Evolutionary conservation across 768 basidiomycete genomes (phyloP).

Genomic region (Boletus pseudo-olivaceus): DNA sequence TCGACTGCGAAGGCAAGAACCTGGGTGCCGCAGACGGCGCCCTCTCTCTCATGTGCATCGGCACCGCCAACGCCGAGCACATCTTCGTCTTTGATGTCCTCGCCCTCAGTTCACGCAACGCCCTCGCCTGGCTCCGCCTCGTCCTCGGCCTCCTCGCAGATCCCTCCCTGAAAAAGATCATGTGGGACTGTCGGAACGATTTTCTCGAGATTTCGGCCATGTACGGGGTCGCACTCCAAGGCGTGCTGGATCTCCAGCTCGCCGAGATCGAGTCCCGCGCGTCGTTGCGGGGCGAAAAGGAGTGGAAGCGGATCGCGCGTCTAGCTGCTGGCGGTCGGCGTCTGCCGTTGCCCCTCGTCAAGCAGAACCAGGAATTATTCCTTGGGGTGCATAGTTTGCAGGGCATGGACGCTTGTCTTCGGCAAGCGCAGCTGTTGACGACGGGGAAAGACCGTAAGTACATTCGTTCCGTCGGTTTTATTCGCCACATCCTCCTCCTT

Average conservation of each 20-base stretch:
- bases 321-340: conserved; percentile 23
- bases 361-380: conserved; percentile 24
- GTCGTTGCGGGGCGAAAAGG: conserved; percentile 23
- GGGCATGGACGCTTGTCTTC: conserved; percentile 36
- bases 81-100: conserved; percentile 39
- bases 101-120: conserved; percentile 17
- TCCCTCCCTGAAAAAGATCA: conserved; percentile 33
- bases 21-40: conserved; percentile 31
- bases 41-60: conserved; percentile 37
- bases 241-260: conserved; percentile 41
- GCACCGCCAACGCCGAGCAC: conserved; percentile 28
- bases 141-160: conserved; percentile 30
- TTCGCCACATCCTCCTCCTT: too few relatives aligned
- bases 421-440: conserved; percentile 20
- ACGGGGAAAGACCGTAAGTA: conserved; percentile 35
- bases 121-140: conserved; percentile 19
- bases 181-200: conserved; percentile 44
- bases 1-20: conserved; percentile 41
- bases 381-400: conserved; percentile 32
- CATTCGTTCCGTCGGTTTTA: neutral
- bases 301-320: conserved; percentile 26
- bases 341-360: conserved; percentile 23
- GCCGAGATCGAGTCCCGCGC: conserved; percentile 35
- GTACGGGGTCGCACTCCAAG: conserved; percentile 28
- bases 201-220: conserved; percentile 32